Evolutionary conservation across 1,284 basidiomycete species (phyloP), one percentile per base, ranked within the genome.

Genomic region (Ustilago lituana): DNA sequence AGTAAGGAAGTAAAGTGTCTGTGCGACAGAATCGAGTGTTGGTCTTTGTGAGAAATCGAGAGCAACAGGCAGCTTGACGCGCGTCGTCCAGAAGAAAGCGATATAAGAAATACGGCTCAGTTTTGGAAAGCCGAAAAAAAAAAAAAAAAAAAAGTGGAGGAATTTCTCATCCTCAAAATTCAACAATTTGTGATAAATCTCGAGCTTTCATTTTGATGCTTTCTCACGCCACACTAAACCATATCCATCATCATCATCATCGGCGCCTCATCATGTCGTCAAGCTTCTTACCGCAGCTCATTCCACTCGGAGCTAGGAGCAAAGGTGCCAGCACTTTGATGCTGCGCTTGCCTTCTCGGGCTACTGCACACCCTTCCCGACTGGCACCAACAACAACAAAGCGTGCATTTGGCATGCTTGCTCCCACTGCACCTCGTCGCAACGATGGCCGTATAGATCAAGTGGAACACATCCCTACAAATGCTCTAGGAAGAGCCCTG

Each of bases 401-500:
- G n/a, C n/a, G n/a, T 20, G n/a, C 22, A 9, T 56, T 27, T n/a
- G 49, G 33, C 1, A 57, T 38, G 2, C 3, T 52, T 4, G 24
- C 53, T 47, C 43, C 53, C 5, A 52, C 53, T 9, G 22, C 33
- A 17, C 27, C 53, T 11, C 44, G 53, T 9, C n/a, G 48, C 20
- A 56, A 44, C n/a, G 22, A 44, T 2, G 11, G 9, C 4, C 17
- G 63, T 3, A 62, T 66, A 40, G 68, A 71, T 27, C 47, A 66
- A 31, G 55, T 63, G 2, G 63, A 66, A 33, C 63, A 67, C 33
- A 46, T 59, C 1, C 56, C 45, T 1, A 72, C 69, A 1, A 41
- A 59, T 14, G 10, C 26, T 10, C 27, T 59, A 2, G 63, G 57
- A 23, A 43, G 60, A 26, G 49, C 89, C 7, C 88, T 98, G 62